phyloP scores from a whole-genome alignment of 2,329 filamentous ascomycete genomes.

The Colletotrichum australisinense region DNA sequence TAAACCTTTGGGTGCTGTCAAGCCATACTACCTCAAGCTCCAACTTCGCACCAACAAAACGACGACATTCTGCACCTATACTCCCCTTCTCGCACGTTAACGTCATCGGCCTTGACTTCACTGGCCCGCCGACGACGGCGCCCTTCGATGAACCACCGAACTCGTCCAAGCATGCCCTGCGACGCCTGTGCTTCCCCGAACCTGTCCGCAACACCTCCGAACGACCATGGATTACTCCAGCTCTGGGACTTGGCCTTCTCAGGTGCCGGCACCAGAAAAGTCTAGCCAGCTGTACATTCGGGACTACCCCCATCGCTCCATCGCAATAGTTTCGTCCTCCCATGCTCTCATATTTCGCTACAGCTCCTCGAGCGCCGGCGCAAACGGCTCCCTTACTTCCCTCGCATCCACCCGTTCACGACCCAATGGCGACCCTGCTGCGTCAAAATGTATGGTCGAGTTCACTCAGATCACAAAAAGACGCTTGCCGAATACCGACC shows the following conservation, averaged over 20 bases:
- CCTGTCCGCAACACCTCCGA: constrained; percentile 10
- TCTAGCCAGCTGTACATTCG: constrained; percentile 85
- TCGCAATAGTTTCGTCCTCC: constrained; percentile 83
- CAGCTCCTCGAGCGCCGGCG: constrained; percentile 73
- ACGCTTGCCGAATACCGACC: constrained; percentile 82
- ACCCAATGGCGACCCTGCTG: constrained; percentile 52
- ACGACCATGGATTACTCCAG: constrained; percentile 60
- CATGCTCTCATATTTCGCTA: constrained; percentile 89
- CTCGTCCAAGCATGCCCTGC: constrained; percentile 25
- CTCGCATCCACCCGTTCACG: constrained; percentile 59
- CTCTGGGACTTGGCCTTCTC: constrained; percentile 56
- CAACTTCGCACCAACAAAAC: not conserved
- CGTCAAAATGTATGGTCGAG: constrained; percentile 86
- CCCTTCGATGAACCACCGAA: constrained; percentile 10
- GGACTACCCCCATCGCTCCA: constrained; percentile 87
- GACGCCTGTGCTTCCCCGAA: constrained; percentile 14
- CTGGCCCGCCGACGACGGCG: not conserved
- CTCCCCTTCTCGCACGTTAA: not conserved
- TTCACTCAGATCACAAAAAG: constrained; percentile 75
- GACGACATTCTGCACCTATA: not conserved
- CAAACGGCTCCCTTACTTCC: constrained; percentile 69
- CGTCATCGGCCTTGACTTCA: not conserved
- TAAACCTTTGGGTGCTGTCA: not conserved
- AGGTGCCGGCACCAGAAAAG: constrained; percentile 64
- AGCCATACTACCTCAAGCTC: constrained; percentile 2